Evolutionary conservation across 2,329 filamentous ascomycete species (phyloP).

Genomic region (Trichophyton benhamiae): DNA sequence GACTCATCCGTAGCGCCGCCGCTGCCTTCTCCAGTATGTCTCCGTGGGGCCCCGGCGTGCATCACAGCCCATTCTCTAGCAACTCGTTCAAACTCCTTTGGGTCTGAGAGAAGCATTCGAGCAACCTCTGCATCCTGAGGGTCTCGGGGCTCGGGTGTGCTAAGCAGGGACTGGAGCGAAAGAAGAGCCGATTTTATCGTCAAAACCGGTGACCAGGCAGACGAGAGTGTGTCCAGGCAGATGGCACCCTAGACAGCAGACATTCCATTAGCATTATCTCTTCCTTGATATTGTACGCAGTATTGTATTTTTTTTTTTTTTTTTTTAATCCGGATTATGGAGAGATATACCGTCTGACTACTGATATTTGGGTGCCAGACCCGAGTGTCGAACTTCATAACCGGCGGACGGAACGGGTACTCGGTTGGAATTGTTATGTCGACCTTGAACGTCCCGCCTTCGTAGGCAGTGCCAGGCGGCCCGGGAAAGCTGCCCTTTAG

Average conservation of each 20-base stretch:
- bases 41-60: slow-evolving; percentile 62
- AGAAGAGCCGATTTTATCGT: slow-evolving; percentile 93
- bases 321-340: neutral
- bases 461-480: slow-evolving; percentile 86
- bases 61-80: slow-evolving; percentile 84
- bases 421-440: slow-evolving; percentile 78
- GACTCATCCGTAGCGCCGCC: slow-evolving; percentile 42
- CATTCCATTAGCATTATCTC: neutral
- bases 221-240: slow-evolving; percentile 82
- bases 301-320: neutral
- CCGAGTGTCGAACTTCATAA: slow-evolving; percentile 83
- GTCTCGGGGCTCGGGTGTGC: slow-evolving; percentile 87
- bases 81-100: slow-evolving; percentile 64
- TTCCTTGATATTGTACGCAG: too few species aligned
- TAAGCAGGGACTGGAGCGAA: slow-evolving; percentile 83
- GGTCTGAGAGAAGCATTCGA: slow-evolving; percentile 69
- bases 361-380: slow-evolving; percentile 98
- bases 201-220: slow-evolving; percentile 87
- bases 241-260: slow-evolving; percentile 62
- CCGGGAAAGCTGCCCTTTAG: slow-evolving; percentile 73
- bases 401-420: slow-evolving; percentile 86
- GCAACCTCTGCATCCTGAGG: slow-evolving; percentile 95
- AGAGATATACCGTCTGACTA: slow-evolving; percentile 60
- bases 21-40: slow-evolving; percentile 42
- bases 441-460: slow-evolving; percentile 68